These are phyloP conservation scores for Penicillium sp. DNA, from an alignment of 2,329 filamentous ascomycete species.

Conservation along the genomic window DNA sequence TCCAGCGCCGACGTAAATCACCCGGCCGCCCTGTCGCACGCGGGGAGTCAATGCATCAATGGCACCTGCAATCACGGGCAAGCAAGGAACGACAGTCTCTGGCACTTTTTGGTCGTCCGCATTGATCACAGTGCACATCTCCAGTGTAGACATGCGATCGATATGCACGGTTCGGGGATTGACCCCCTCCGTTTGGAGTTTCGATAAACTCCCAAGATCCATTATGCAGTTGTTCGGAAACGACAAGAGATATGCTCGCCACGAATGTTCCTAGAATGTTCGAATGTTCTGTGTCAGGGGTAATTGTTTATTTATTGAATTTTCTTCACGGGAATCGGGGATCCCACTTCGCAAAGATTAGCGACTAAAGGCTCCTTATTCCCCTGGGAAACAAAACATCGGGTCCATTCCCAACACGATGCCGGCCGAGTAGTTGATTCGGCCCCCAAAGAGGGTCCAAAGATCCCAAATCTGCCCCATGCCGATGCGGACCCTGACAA, in stretches of 20 bases:
- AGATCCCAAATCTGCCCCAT: not conserved
- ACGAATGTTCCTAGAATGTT: not conserved
- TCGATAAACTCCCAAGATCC: constrained; percentile 29
- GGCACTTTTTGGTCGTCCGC: constrained; percentile 38
- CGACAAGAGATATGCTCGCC: not conserved
- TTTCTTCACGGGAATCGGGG: not conserved
- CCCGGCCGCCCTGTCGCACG: constrained; percentile 36
- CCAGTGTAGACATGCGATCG: constrained; percentile 39
- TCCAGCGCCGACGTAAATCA: constrained; percentile 45
- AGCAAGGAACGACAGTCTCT: constrained; percentile 30
- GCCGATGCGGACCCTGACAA: not conserved
- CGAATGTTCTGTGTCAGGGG: not conserved
- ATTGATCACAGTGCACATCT: constrained; percentile 43
- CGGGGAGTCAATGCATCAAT: constrained; percentile 36
- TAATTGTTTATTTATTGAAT: not conserved
- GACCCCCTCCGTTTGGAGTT: constrained; percentile 41
- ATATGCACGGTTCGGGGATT: constrained; percentile 38
- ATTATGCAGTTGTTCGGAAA: not conserved
- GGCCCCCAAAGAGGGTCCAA: no score
- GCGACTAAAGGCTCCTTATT: not conserved
- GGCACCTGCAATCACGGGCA: constrained; percentile 35
- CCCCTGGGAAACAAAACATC: not conserved
- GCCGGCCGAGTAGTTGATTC: not conserved
- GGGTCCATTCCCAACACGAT: not conserved
- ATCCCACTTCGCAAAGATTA: not conserved